These are phyloP conservation scores for Macrotyloma uniflorum DNA, from an alignment of 306 rosid genomes.

Conservation along the genomic window DNA sequence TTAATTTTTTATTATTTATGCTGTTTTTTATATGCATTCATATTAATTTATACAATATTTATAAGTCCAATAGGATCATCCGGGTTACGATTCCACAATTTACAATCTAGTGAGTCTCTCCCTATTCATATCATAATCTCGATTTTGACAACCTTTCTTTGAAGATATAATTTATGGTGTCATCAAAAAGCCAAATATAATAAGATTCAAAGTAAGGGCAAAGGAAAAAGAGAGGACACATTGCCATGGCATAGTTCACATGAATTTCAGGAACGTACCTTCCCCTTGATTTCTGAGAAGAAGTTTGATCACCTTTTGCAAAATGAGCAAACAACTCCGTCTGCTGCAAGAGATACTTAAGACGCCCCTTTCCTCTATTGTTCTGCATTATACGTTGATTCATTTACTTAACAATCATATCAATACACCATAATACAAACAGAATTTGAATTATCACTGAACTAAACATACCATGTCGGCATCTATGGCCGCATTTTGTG, in stretches of 20 bases:
- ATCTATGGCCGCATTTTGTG: conserved; percentile 89
- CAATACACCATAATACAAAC: background rate
- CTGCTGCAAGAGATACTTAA: conserved; percentile 93
- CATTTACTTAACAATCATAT: background rate
- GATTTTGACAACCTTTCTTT: too few relatives aligned
- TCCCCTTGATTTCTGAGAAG: conserved; percentile 78
- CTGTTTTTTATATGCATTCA: too few relatives aligned
- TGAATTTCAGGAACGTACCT: conserved; percentile 50
- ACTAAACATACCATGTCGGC: conserved; percentile 81
- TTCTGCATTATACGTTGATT: conserved; percentile 54
- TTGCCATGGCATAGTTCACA: background rate
- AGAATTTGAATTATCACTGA: background rate
- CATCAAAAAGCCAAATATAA: background rate
- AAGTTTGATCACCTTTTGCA: conserved; percentile 86
- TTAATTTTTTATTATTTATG: too few relatives aligned
- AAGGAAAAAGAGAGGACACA: background rate
- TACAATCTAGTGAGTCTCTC: too few relatives aligned
- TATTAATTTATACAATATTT: too few relatives aligned
- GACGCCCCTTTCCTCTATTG: conserved; percentile 85
- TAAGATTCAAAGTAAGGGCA: background rate
- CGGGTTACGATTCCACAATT: too few relatives aligned
- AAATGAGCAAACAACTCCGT: conserved; percentile 97
- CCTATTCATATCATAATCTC: too few relatives aligned
- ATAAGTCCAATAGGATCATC: too few relatives aligned
- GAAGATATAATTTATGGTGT: background rate